A percentile compares a stretch with the other conserved stretches of the same genome.
Evolutionary conservation across 805 yeast species (phyloP).

Genomic region (Cyberlindnera nakhonratchasimensis): DNA sequence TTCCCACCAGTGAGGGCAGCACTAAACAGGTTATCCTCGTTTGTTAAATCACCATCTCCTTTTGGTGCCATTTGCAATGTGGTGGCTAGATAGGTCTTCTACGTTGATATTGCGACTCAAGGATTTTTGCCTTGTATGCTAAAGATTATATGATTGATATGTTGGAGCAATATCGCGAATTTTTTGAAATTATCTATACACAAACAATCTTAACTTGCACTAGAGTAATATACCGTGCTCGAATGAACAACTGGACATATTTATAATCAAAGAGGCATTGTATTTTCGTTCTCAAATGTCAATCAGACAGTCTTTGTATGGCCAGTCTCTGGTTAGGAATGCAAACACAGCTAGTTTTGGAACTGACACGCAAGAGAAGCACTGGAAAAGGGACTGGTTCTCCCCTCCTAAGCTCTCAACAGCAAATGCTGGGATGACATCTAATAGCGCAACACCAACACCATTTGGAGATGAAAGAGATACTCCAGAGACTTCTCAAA

Average conservation of each 20-base stretch:
- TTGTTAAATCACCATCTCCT: constrained; percentile 25
- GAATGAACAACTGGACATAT: too few relatives aligned
- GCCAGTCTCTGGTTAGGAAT: constrained; percentile 28
- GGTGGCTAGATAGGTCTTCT: too few relatives aligned
- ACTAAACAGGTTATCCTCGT: constrained; percentile 37
- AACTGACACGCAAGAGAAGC: constrained; percentile 21
- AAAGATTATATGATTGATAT: too few relatives aligned
- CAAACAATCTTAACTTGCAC: too few relatives aligned
- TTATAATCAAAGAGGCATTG: too few relatives aligned
- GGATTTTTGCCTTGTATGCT: too few relatives aligned
- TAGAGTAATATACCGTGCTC: too few relatives aligned
- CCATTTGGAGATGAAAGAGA: constrained; percentile 28
- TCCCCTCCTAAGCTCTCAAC: constrained; percentile 18
- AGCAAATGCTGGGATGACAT: constrained; percentile 5
- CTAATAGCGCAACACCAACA: constrained; percentile 19
- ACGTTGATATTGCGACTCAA: too few relatives aligned
- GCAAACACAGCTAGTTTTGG: constrained; percentile 23
- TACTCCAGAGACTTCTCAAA: constrained; percentile 15
- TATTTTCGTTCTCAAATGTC: too few relatives aligned
- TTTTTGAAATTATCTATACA: too few relatives aligned
- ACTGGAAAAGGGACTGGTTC: constrained; percentile 30
- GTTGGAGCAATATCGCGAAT: too few relatives aligned
- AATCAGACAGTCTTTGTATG: constrained; percentile 24
- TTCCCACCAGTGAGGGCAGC: constrained; percentile 36
- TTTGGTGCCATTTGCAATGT: constrained; percentile 2